Percentiles rank a stretch among this genome's conserved stretches.
Conservation (phyloP, 345 rosid genomes). For the Populus ilicifolia region DNA sequence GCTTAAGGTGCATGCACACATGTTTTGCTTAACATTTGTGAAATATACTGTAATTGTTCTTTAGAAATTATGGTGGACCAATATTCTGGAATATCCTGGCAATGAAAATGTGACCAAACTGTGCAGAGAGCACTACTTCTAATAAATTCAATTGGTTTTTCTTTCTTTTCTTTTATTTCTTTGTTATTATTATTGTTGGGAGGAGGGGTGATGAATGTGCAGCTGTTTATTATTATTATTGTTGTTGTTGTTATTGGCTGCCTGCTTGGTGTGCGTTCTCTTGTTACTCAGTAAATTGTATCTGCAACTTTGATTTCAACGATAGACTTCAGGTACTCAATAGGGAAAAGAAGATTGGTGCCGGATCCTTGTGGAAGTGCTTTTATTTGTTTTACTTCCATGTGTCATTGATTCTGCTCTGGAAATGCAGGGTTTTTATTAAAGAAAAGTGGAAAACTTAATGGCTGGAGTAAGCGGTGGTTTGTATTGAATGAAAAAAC, state of each 20-base stretch:
- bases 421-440: conserved; percentile 68
- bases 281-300: not conserved
- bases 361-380: not conserved
- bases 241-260: not conserved
- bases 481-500: conserved; percentile 94
- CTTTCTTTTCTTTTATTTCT: too few relatives aligned
- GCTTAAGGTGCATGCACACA: not conserved
- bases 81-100: not conserved
- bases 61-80: not conserved
- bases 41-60: not conserved
- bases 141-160: not conserved
- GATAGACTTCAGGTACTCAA: not conserved
- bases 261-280: not conserved
- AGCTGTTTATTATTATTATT: not conserved
- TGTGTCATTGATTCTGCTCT: conserved; percentile 1
- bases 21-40: not conserved
- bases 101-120: not conserved
- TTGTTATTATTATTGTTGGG: not conserved
- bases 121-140: not conserved
- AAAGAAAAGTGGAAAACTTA: conserved; percentile 90
- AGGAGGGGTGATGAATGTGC: not conserved
- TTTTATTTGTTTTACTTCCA: not conserved
- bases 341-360: not conserved
- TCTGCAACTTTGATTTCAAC: not conserved
- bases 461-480: conserved; percentile 93